phyloP scores from a whole-genome alignment of 202 grass and related monocot genomes.

The Saccharum hybrid region DNA sequence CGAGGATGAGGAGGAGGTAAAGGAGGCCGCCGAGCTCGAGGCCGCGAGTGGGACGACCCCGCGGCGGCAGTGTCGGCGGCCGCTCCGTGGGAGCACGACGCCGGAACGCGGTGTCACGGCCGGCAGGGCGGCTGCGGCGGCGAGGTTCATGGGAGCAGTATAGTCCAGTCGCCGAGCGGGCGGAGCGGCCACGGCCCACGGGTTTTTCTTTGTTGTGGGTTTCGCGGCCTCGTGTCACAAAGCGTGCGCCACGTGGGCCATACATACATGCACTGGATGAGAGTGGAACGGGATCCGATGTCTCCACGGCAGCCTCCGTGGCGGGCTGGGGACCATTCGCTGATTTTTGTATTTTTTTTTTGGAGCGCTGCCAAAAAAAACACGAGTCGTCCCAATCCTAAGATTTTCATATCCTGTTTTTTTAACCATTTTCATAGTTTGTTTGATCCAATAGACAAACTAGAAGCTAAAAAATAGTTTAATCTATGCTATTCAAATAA shows the following conservation, averaged over 20 bases:
- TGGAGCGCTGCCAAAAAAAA: neutral
- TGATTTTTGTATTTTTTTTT: neutral
- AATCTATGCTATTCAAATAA: no score
- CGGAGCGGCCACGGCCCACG: neutral
- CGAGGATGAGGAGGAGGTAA: neutral
- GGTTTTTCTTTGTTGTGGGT: neutral
- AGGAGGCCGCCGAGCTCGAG: neutral
- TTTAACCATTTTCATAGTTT: no score
- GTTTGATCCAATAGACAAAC: no score
- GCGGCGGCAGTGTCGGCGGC: neutral
- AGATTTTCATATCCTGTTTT: no score
- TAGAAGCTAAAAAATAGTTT: no score
- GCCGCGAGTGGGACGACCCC: neutral
- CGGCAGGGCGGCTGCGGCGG: neutral
- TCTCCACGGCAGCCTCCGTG: neutral
- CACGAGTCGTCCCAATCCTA: no score
- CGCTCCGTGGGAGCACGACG: neutral
- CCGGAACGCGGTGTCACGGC: neutral
- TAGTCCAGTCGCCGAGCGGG: neutral
- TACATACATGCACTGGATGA: neutral
- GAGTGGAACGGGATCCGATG: neutral
- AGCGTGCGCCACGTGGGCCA: neutral
- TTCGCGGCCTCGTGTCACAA: neutral
- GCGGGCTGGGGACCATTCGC: neutral
- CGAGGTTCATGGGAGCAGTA: constrained; percentile 29